Evolutionary conservation across 2,329 filamentous ascomycete genomes (phyloP).

Genomic region (Curvularia lunata): DNA sequence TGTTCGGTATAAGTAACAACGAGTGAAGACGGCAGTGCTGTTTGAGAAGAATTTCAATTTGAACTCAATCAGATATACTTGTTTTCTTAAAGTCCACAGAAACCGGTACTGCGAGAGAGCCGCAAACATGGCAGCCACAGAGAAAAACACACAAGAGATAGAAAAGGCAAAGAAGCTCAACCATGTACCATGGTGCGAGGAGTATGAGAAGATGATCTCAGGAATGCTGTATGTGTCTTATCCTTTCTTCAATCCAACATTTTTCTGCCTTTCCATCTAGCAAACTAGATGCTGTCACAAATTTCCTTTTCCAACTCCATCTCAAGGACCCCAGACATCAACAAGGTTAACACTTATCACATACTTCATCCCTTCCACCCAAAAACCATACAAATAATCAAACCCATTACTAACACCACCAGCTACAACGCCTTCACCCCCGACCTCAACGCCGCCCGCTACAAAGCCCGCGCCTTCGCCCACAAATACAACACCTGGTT

Average conservation of each 20-base stretch:
- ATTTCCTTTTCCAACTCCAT: not conserved
- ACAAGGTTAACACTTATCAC: no score
- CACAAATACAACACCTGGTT: constrained; percentile 64
- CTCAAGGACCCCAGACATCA: not conserved
- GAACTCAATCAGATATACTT: not conserved
- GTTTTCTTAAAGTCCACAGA: not conserved
- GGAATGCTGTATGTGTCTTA: constrained; percentile 60
- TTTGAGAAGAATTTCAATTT: not conserved
- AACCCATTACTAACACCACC: not conserved
- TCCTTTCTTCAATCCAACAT: not conserved
- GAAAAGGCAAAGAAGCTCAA: constrained; percentile 56
- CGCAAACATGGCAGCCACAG: constrained; percentile 45
- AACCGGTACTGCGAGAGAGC: not conserved
- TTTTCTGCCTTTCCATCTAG: not conserved
- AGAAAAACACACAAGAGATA: constrained; percentile 54
- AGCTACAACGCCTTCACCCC: constrained; percentile 61
- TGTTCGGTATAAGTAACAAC: constrained; percentile 1
- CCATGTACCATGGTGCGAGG: constrained; percentile 63
- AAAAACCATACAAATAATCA: not conserved
- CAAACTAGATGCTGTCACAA: not conserved
- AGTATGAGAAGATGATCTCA: constrained; percentile 70
- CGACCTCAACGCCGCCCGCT: constrained; percentile 59
- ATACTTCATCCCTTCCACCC: not conserved
- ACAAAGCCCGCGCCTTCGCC: constrained; percentile 61
- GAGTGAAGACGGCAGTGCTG: not conserved